Base-by-base conservation (phyloP, 805 yeast genomes). In the Yamadazyma takamatsuzukensis region DNA sequence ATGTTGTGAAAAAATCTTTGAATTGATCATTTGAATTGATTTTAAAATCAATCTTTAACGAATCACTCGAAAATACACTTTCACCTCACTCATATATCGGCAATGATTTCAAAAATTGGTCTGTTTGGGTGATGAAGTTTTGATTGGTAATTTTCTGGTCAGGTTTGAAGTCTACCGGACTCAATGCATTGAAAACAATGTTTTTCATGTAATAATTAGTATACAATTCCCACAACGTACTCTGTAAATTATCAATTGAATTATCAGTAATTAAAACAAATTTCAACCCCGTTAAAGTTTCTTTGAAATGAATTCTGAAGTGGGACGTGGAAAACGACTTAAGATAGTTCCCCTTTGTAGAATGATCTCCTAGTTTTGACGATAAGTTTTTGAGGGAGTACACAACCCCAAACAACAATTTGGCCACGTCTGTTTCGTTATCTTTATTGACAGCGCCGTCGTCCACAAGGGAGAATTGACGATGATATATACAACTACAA, bases 391-490 rank as follows among this genome's bases (percentile, higher is more conserved):
- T 72, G 40, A 90, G 59, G 9, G 96, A 87, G 53, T 78, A 83
- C 7, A 86, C 64, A 24, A 85, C 77, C 9, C 98, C 98, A 53
- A 86, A 93, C 10, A 93, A 67, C 21, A 93, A 72, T 54, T 90
- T 83, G 6, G 93, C 80, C 10, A 76, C 66, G 50, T 88, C 87
- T 30, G 80, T 81, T 27, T 74, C 70, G 49, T 78, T 79, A 38
- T 69, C 73, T 10, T 67, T 61, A 47, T 80, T 81, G 33, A 56
- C 48, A 6, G 47, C 21, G 12, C 59, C 57, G n/a, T 39, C 40
- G 11, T 32, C 31, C 4, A 24, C 28, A 4, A 15, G 12, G 4
- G 34, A 29, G 40, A 48, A 89, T 53, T 85, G 94, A 33, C 94
- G 67, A 41, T 76, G 75, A 59, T 76, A 90, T 13, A 90, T 78